These are phyloP conservation scores for Solanum rostratum DNA, from an alignment of 257 asterid species.

Conservation along the genomic window DNA sequence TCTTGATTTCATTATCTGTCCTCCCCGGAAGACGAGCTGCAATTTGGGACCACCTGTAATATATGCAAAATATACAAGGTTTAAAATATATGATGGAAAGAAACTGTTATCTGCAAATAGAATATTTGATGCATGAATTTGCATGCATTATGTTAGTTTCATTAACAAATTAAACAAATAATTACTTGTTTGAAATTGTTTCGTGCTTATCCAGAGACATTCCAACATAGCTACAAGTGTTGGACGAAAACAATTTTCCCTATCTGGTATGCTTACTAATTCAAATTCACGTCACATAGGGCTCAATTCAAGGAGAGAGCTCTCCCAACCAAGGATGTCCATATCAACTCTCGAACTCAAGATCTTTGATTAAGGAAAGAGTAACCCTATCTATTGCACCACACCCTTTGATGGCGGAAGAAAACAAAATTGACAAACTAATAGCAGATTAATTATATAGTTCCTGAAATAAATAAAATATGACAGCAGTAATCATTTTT, in stretches of 20 bases:
- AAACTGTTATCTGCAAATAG: background rate
- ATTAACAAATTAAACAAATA: background rate
- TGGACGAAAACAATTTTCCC: background rate
- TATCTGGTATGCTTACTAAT: too few relatives aligned
- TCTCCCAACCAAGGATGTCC: too few relatives aligned
- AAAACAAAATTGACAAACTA: background rate
- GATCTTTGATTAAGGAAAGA: too few relatives aligned
- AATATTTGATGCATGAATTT: background rate
- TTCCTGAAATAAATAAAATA: background rate
- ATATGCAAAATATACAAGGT: background rate
- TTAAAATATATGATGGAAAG: background rate
- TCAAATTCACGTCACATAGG: too few relatives aligned
- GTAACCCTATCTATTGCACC: too few relatives aligned
- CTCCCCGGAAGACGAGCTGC: slow-evolving; percentile 92
- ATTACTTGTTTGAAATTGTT: background rate
- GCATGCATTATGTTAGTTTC: background rate
- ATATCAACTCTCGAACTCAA: too few relatives aligned
- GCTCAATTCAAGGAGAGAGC: too few relatives aligned
- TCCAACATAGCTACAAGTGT: background rate
- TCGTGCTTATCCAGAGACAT: background rate
- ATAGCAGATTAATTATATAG: background rate
- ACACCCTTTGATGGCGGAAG: too few relatives aligned
- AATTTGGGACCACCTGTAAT: slow-evolving; percentile 81
- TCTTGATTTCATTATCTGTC: slow-evolving; percentile 88
- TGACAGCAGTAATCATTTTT: background rate